Base-by-base conservation (phyloP, 257 asterid genomes). In the Solanum verrucosum region DNA sequence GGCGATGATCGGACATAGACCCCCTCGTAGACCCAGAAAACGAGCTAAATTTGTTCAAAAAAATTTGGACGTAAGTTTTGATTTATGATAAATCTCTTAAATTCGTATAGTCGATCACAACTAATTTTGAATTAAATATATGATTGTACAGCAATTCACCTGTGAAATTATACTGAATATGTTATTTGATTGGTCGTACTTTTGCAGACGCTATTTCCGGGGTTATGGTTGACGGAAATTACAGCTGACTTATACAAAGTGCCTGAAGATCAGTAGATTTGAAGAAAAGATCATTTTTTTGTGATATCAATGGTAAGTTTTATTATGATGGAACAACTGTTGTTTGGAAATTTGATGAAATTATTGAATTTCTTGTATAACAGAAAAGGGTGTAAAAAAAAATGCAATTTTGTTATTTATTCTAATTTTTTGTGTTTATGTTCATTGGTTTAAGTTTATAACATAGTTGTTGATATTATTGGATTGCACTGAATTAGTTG, bases 191-290 rank as follows among this genome's bases (percentile, higher is more conserved):
- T 10, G 15, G 4, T n/a, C 15, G 2, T 20, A 59, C 21, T 29
- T 82, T 70, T 88, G 90, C 90, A 88, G 90, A 88, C 85, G 27
- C 40, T 84, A 71, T 88, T 83, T 84, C 90, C 90, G 9, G 90
- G 88, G 20, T 72, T 88, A 49, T 71, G 90, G 87, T 72, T 88
- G 52, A 84, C 86, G n/a, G 88, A 88, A 37, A 72, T 88, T 46
- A 88, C 63, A 46, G 68, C 90, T 46, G 87, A 88, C 42, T 67
- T 88, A 35, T 88, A 88, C 90, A 87, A 81, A 87, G 87, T 82
- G 60, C 27, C 87, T 10, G 89, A 81, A 14, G 87, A 85, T 85
- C 42, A 85, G 42, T 85, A 85, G 60, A 35, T 15, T 60, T 60
- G 31, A 63, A 84, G 31, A 65, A 84, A 65, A 4, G 38, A 25